phyloP scores from a whole-genome alignment of 2,329 filamentous ascomycete species.

The Aspergillus sergii region DNA sequence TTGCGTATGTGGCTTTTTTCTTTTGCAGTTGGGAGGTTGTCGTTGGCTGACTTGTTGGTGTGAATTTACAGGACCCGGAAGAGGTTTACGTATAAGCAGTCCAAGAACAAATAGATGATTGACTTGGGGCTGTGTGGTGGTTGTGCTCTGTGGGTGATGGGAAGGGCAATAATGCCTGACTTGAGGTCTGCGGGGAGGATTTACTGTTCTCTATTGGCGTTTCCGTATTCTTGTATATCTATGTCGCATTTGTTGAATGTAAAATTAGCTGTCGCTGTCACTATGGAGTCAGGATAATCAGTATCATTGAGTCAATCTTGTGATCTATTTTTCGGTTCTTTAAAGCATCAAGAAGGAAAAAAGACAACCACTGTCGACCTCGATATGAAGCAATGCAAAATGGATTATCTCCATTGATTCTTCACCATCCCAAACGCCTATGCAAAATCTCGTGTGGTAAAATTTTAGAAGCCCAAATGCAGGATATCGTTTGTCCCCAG shows the following conservation, averaged over 20 bases:
- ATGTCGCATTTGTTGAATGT: conserved; percentile 11
- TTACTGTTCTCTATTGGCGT: conserved; percentile 5
- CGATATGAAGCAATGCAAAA: not conserved
- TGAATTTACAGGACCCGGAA: conserved; percentile 61
- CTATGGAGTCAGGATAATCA: conserved; percentile 7
- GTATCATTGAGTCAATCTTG: conserved; percentile 9
- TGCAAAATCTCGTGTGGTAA: conserved; percentile 4
- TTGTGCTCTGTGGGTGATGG: not conserved
- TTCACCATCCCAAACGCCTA: conserved; percentile 14
- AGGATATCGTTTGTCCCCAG: conserved; percentile 18
- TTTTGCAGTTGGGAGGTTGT: not conserved
- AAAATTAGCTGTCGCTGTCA: conserved; percentile 6
- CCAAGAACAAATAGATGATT: conserved; percentile 65
- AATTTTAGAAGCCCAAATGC: conserved; percentile 18
- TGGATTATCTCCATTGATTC: not conserved
- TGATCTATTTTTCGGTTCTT: conserved; percentile 1
- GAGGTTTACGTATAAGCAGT: conserved; percentile 68
- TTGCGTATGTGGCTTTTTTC: conserved; percentile 64
- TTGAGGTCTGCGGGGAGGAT: not conserved
- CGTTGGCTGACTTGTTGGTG: not conserved
- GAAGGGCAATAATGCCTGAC: no score
- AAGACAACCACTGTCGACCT: not conserved
- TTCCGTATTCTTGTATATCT: conserved; percentile 16
- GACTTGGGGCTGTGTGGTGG: not conserved
- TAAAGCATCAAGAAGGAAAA: not conserved